phyloP scores from a whole-genome alignment of 306 rosid genomes.

The Cucurbita argyrosperma region DNA sequence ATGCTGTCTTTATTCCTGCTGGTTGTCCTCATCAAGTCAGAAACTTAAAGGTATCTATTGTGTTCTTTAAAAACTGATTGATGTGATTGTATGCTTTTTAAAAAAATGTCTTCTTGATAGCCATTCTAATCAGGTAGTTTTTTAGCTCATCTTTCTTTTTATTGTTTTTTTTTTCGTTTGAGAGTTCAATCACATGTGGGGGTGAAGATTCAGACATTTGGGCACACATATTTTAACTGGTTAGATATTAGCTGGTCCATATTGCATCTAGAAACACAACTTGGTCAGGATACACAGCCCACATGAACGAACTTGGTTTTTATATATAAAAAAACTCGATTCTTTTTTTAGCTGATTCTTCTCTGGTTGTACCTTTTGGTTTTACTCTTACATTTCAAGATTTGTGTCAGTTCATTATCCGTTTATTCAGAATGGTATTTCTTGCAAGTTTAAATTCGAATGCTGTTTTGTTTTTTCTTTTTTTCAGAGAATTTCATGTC shows the following conservation, averaged over 20 bases:
- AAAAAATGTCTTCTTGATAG: background rate
- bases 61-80: background rate
- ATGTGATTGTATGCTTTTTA: background rate
- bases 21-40: constrained; percentile 50
- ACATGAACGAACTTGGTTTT: background rate
- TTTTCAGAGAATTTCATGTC: no score
- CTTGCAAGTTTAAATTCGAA: no score
- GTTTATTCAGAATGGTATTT: background rate
- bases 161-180: background rate
- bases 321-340: background rate
- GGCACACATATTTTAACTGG: no score
- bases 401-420: background rate
- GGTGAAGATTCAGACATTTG: background rate
- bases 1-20: constrained; percentile 41
- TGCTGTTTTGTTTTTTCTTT: no score
- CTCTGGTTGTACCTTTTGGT: background rate
- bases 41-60: constrained; percentile 22
- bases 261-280: no score
- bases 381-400: background rate
- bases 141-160: background rate
- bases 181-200: background rate
- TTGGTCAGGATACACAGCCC: no score
- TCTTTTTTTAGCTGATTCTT: background rate
- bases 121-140: background rate
- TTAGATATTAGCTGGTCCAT: no score